These are phyloP conservation scores for Graphiopsis chlorocephala DNA, from an alignment of 2,329 filamentous ascomycete species.

Conservation along the genomic window DNA sequence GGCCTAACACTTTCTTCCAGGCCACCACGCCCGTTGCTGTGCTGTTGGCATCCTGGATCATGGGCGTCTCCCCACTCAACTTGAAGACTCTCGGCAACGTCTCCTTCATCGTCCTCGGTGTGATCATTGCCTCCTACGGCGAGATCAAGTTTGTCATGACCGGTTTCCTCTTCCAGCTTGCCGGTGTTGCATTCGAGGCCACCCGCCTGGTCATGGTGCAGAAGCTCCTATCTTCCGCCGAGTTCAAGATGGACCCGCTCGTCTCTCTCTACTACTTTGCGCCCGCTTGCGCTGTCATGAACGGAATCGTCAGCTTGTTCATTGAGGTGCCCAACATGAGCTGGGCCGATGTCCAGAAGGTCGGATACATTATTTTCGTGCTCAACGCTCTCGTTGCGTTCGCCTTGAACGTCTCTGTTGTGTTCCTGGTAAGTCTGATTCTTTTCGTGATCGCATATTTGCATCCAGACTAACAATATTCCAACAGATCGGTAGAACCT, in stretches of 20 bases:
- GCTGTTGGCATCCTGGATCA: constrained; percentile 80
- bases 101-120: constrained; percentile 89
- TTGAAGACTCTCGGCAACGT: constrained; percentile 88
- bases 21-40: constrained; percentile 94
- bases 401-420: constrained; percentile 78
- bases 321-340: constrained; percentile 70
- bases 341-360: constrained; percentile 68
- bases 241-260: constrained; percentile 90
- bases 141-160: constrained; percentile 89
- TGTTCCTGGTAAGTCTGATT: constrained; percentile 70
- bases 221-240: constrained; percentile 73
- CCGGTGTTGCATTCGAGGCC: constrained; percentile 77
- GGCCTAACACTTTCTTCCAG: constrained; percentile 43
- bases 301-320: constrained; percentile 68
- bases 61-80: constrained; percentile 81
- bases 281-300: constrained; percentile 79
- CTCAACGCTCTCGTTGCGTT: constrained; percentile 77
- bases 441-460: background rate
- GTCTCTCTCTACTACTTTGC: constrained; percentile 90
- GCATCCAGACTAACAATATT: background rate
- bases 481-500: constrained; percentile 77
- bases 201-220: constrained; percentile 82
- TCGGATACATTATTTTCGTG: constrained; percentile 70
- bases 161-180: constrained; percentile 76
- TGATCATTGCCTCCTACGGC: constrained; percentile 89